These are phyloP conservation scores for Borovskyia barvae DNA, from an alignment of 208 protist species.

Conservation along the genomic window DNA sequence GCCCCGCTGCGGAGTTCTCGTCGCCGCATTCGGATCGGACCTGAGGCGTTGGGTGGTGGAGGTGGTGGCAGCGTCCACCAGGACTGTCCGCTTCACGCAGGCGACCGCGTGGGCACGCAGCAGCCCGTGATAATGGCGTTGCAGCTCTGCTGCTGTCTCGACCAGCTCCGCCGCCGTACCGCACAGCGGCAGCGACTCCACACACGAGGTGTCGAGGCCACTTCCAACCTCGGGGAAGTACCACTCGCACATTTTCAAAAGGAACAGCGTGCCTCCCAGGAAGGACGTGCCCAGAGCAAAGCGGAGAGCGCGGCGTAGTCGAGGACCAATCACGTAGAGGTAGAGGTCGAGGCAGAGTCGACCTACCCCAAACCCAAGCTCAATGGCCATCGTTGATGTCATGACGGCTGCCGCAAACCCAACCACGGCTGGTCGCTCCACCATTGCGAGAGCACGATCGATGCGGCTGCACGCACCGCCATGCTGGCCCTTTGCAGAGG, in stretches of 20 bases:
- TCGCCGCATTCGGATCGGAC: not conserved
- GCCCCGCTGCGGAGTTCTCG: not conserved
- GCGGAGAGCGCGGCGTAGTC: conserved; percentile 32
- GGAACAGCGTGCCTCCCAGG: conserved; percentile 27
- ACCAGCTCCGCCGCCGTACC: conserved; percentile 26
- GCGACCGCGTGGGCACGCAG: not conserved
- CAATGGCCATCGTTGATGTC: conserved; percentile 10
- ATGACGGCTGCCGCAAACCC: conserved; percentile 4
- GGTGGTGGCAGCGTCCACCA: not conserved
- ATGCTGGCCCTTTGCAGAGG: too few relatives aligned
- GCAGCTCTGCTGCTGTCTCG: conserved; percentile 19
- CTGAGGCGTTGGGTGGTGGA: not conserved
- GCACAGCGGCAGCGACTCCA: conserved; percentile 18
- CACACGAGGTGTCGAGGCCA: conserved; percentile 33
- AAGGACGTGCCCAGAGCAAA: conserved; percentile 38
- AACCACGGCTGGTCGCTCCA: conserved; percentile 13
- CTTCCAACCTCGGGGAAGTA: conserved; percentile 28
- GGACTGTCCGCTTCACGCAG: not conserved
- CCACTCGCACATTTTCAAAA: conserved; percentile 32
- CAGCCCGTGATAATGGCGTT: conserved; percentile 11
- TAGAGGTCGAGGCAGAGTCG: conserved; percentile 32
- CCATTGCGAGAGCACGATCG: not conserved
- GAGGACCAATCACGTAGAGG: conserved; percentile 25
- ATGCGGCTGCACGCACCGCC: not conserved
- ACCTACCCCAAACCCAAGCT: conserved; percentile 15